Conservation (phyloP, 2,329 filamentous ascomycete genomes). For the Neofusicoccum cordaticola region DNA sequence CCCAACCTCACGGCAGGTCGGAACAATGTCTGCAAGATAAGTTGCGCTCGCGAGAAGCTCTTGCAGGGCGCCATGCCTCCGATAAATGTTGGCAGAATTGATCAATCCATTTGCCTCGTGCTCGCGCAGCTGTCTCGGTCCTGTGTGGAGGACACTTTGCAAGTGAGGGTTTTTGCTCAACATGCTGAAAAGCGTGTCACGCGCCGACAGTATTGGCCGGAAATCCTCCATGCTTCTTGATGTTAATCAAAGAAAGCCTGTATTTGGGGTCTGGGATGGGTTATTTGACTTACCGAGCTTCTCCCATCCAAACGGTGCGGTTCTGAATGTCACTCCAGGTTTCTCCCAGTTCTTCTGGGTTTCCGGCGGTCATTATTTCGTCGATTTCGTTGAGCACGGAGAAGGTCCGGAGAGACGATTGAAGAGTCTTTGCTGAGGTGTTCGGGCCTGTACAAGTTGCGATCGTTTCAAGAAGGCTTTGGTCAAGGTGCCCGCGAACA, state of each 20-base stretch:
- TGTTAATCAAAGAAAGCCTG: background rate
- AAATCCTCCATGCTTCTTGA: conserved; percentile 68
- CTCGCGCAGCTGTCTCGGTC: conserved; percentile 62
- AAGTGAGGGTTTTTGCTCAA: conserved; percentile 69
- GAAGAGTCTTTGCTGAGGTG: conserved; percentile 53
- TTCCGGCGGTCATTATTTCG: conserved; percentile 65
- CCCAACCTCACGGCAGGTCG: conserved; percentile 65
- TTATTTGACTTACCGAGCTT: conserved; percentile 62
- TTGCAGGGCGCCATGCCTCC: conserved; percentile 77
- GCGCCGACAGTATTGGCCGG: conserved; percentile 74
- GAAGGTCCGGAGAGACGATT: conserved; percentile 59
- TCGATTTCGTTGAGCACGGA: conserved; percentile 79
- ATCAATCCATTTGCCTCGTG: conserved; percentile 77
- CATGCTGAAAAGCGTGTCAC: conserved; percentile 78
- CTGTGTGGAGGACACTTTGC: conserved; percentile 59
- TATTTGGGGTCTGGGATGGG: background rate
- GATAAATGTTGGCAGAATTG: conserved; percentile 69
- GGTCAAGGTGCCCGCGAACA: conserved; percentile 59
- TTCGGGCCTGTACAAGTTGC: conserved; percentile 29
- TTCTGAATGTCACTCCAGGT: conserved; percentile 62
- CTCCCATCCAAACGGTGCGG: conserved; percentile 76
- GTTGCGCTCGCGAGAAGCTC: conserved; percentile 85
- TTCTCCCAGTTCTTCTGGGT: conserved; percentile 58
- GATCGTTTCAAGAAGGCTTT: conserved; percentile 54
- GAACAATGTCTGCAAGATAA: conserved; percentile 74